Evolutionary conservation across 352 stramenopile species (phyloP).

Genomic region (Pythium apleroticum): DNA sequence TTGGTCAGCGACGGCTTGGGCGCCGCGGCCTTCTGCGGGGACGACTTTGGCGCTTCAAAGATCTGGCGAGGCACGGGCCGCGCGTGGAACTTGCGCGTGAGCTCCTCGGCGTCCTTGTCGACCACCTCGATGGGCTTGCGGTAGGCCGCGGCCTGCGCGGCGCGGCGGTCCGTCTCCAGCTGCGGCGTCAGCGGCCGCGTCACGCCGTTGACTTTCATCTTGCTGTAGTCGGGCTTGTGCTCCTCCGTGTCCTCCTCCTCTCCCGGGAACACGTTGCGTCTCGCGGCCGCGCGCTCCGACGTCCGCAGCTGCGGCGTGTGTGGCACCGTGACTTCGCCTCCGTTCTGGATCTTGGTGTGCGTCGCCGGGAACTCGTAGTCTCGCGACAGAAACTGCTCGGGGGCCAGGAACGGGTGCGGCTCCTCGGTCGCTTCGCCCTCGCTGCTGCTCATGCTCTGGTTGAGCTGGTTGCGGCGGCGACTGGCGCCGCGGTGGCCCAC

Average conservation of each 20-base stretch:
- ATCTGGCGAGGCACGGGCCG: conserved; percentile 59
- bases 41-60: conserved; percentile 38
- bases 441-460: conserved; percentile 23
- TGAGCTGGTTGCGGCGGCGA: conserved; percentile 28
- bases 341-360: not conserved
- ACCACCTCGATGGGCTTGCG: conserved; percentile 54
- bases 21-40: conserved; percentile 10
- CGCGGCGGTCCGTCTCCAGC: conserved; percentile 62
- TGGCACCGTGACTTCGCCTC: conserved; percentile 27
- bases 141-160: conserved; percentile 40
- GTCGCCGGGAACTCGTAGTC: conserved; percentile 31
- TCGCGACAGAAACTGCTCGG: conserved; percentile 32
- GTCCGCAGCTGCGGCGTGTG: conserved; percentile 32
- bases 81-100: conserved; percentile 79
- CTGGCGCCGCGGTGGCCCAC: conserved; percentile 46
- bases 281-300: conserved; percentile 25
- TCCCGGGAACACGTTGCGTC: conserved; percentile 19
- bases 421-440: conserved; percentile 8
- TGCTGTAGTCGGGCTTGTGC: conserved; percentile 23
- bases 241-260: conserved; percentile 13
- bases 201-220: conserved; percentile 33
- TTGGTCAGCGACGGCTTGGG: conserved; percentile 41
- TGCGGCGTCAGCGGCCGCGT: conserved; percentile 58
- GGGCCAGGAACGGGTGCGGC: conserved; percentile 26
- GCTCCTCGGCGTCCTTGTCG: conserved; percentile 73